Evolutionary conservation across 1,284 basidiomycete species (phyloP).

Genomic region (Blastosporella zonata): DNA sequence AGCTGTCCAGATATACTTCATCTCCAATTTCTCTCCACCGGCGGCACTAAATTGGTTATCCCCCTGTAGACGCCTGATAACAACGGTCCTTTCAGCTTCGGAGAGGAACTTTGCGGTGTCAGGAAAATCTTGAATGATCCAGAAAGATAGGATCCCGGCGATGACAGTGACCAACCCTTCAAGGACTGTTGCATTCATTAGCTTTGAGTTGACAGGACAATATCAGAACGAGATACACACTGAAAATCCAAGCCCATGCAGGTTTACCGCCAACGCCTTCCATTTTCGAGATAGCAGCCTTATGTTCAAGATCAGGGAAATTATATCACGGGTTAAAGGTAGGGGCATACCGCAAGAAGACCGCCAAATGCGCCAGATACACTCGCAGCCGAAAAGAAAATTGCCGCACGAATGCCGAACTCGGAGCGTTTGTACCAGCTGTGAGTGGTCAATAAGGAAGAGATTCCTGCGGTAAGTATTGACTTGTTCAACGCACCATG

Average conservation of each 20-base stretch:
- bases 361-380: conserved; percentile 72
- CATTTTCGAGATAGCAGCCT: conserved; percentile 71
- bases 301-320: background rate
- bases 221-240: conserved; percentile 22
- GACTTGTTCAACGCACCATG: conserved; percentile 44
- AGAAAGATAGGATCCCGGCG: conserved; percentile 65
- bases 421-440: conserved; percentile 72
- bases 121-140: conserved; percentile 79
- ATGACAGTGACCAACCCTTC: conserved; percentile 59
- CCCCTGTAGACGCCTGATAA: conserved; percentile 64
- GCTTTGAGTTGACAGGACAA: background rate
- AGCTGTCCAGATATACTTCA: conserved; percentile 62
- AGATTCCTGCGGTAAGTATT: too few species aligned
- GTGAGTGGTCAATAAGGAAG: background rate
- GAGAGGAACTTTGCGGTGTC: conserved; percentile 75
- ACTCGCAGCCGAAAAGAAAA: conserved; percentile 76
- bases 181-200: conserved; percentile 25
- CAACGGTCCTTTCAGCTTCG: conserved; percentile 64
- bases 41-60: conserved; percentile 74
- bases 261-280: conserved; percentile 64
- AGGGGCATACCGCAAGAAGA: conserved; percentile 53
- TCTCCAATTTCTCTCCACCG: conserved; percentile 62
- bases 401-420: conserved; percentile 59
- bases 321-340: background rate
- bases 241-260: conserved; percentile 72